Base-by-base conservation (phyloP, 2,329 filamentous ascomycete species). In the Torrubiellomyces zombiae region DNA sequence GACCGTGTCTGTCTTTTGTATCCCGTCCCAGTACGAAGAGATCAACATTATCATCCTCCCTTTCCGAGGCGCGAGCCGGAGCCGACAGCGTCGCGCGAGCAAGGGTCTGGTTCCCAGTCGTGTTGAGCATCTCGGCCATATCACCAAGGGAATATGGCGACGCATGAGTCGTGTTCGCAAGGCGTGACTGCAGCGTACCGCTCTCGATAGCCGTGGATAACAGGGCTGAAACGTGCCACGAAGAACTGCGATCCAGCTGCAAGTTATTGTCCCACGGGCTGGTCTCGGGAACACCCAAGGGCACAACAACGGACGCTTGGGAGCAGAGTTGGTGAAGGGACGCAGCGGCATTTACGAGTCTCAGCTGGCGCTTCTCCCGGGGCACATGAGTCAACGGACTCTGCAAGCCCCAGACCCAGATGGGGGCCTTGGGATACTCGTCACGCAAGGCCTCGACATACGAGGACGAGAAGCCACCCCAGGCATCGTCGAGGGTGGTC, bases 391-490 rank as follows among this genome's bases (percentile, higher is more conserved):
- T 55, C 20, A 61, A 55, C 2, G 55, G 54, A 28, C 75, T 72
- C 46, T 91, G 77, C 13, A 83, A 47, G 0, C 77, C 85, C 75
- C 85, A 95, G 9, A 83, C 66, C 78, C 82, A 91, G 16, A 94
- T 68, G 25, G 71, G 71, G 17, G 73, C 68, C 54, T 94, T 95
- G 16, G 82, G 81, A 45, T 85, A 86, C 46, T 98, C 89, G 44
- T 98, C 89, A 32, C 80, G 60, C 29, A 98, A 51, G 16, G 73
- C 63, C 45, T 95, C 75, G 14, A 82, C 48, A 43, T 85, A 86
- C 30, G 64, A 62, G 3, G 72, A 57, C 6, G 74, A 65, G 44
- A 86, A 86, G 1, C 80, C 78, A 32, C 73, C 77, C 80, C 80
- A 89, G 9, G 75, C 77, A 50, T 85, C 78, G 42, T 86, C 79